Conservation (phyloP, 768 basidiomycete species). For the Tubosaeta sp. region DNA sequence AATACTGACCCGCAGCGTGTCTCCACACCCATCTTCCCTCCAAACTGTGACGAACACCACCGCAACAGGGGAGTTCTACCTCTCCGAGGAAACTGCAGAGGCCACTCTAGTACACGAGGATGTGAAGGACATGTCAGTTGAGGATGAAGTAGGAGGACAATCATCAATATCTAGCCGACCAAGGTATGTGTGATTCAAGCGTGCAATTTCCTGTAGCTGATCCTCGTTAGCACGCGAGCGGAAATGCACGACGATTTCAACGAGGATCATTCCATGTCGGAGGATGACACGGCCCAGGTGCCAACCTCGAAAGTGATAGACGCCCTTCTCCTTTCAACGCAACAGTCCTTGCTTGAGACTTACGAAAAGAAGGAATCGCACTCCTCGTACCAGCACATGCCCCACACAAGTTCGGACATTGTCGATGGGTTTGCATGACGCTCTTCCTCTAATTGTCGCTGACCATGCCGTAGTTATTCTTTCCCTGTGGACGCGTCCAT, state of each 20-base stretch:
- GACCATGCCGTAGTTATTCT: neutral
- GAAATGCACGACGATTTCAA: neutral
- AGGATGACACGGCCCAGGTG: neutral
- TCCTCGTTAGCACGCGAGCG: neutral
- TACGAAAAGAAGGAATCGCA: neutral
- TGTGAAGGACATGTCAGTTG: neutral
- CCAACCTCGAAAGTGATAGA: neutral
- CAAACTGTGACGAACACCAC: neutral
- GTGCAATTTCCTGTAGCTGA: neutral
- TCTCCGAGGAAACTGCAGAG: neutral
- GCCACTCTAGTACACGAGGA: neutral
- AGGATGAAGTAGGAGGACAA: neutral
- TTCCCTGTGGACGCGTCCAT: neutral
- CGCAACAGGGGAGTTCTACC: neutral
- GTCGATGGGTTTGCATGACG: neutral
- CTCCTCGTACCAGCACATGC: neutral
- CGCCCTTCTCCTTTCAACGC: neutral
- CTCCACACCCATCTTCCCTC: neutral
- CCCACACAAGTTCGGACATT: neutral
- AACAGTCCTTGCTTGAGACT: neutral
- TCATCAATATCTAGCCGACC: neutral
- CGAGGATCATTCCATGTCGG: neutral
- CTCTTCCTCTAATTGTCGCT: neutral
- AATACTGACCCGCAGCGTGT: neutral
- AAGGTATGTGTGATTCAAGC: neutral